Base-by-base conservation (phyloP, 2,329 filamentous ascomycete genomes). In the Fusarium redolens region DNA sequence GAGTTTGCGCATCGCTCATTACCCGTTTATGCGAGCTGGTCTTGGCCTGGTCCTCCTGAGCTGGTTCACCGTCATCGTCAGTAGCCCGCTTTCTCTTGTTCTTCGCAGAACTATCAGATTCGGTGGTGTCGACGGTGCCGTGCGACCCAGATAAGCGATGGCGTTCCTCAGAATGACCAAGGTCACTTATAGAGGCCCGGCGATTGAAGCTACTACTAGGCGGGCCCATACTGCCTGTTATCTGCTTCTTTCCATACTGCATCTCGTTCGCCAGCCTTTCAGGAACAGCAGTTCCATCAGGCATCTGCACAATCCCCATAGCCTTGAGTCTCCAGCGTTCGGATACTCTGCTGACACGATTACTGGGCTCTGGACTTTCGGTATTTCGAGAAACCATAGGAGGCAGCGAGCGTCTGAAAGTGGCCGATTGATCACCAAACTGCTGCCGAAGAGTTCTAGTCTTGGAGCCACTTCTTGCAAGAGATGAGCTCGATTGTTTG, bases 251-350 rank as follows among this genome's bases (percentile, higher is more conserved):
- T 50, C 83, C 81, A 60, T 81, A 79, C 44, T 84, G 76, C 73
- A 86, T 83, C 31, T 87, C 84, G 40, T 83, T 74, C 17, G 85
- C 86, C 44, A 90, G 80, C 5, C 83, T 82, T 69, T 89, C 87
- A 10, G 87, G 87, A 5, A 88, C 74, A 68, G 86, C 87, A 52
- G 86, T 84, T n/a, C 87, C 84, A 68, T 89, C 84, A 8, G 85
- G 83, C 83, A 88, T 85, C 68, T 84, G 85, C 5, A 88, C 85
- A 22, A 89, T 82, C 14, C 84, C 85, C 84, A 86, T 86, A 45
- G 85, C 84, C 57, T 86, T 86, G 64, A 87, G 79, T 9, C 81
- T 79, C 85, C 85, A 87, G 43, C 83, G 80, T 58, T 84, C 83
- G 11, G 84, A 85, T 11, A 82, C 82, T 56, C 78, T 83, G 74